A percentile compares a stretch with the other conserved stretches of the same genome.
Conservation (phyloP, 1,284 basidiomycete genomes). For the Ustilago tritici region DNA sequence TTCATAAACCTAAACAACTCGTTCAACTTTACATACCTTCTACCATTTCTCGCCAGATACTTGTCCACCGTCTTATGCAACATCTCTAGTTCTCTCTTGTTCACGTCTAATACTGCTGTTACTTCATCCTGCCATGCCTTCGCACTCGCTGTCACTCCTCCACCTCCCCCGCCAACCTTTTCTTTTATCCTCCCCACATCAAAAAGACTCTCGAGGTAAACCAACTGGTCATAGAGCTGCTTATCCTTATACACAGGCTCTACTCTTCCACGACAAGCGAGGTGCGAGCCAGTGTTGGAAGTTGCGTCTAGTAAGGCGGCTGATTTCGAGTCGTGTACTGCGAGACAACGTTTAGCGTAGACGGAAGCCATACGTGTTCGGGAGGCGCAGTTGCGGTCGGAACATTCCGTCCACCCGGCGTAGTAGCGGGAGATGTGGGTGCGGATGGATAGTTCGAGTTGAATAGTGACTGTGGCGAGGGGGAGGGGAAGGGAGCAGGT, state of each 20-base stretch:
- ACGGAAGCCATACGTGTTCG: conserved; percentile 91
- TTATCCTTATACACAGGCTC: conserved; percentile 60
- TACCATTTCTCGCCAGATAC: conserved; percentile 61
- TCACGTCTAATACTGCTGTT: conserved; percentile 39
- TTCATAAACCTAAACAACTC: conserved; percentile 64
- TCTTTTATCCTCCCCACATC: conserved; percentile 43
- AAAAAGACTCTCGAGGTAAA: conserved; percentile 63
- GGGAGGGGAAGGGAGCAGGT: conserved; percentile 34
- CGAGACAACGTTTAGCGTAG: conserved; percentile 76
- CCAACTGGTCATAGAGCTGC: conserved; percentile 65
- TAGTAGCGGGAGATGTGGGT: conserved; percentile 85
- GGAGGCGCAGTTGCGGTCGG: conserved; percentile 84
- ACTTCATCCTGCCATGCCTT: conserved; percentile 47
- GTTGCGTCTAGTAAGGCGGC: conserved; percentile 28
- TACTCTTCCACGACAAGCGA: conserved; percentile 55
- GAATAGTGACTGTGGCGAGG: conserved; percentile 71
- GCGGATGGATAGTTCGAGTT: conserved; percentile 88
- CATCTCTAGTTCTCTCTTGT: conserved; percentile 30
- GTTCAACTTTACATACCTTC: conserved; percentile 63
- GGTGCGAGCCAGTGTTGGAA: conserved; percentile 5
- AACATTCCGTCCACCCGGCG: conserved; percentile 86
- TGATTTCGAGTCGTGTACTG: conserved; percentile 41
- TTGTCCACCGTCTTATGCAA: conserved; percentile 51
- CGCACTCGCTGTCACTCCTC: conserved; percentile 1
- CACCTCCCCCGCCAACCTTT: background rate